phyloP scores from a whole-genome alignment of 371 early-diverging fungal genomes.

The Synchytrium microbalum region DNA sequence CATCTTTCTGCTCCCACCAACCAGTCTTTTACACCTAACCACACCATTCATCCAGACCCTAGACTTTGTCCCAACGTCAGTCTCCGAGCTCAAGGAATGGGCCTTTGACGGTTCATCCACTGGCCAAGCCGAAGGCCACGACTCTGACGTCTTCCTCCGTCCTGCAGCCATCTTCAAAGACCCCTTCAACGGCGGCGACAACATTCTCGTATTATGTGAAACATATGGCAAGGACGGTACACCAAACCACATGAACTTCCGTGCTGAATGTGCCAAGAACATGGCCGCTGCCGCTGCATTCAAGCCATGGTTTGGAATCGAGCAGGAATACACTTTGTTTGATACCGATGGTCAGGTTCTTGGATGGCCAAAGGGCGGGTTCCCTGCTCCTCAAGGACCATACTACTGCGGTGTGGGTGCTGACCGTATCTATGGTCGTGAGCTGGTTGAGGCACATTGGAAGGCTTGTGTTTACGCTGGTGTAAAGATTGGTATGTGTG shows the following conservation, averaged over 20 bases:
- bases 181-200: slow-evolving; percentile 55
- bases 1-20: too few relatives aligned
- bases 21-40: too few relatives aligned
- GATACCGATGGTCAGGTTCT: slow-evolving; percentile 34
- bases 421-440: slow-evolving; percentile 46
- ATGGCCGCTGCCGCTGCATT: slow-evolving; percentile 37
- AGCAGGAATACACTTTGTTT: slow-evolving; percentile 52
- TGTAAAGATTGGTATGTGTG: slow-evolving; percentile 31
- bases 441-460: slow-evolving; percentile 52
- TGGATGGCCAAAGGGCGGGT: slow-evolving; percentile 54
- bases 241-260: slow-evolving; percentile 50
- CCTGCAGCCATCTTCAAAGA: slow-evolving; percentile 50
- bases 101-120: slow-evolving; percentile 58
- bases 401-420: slow-evolving; percentile 56
- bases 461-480: slow-evolving; percentile 52
- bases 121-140: slow-evolving; percentile 51
- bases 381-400: slow-evolving; percentile 52
- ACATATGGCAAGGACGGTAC: slow-evolving; percentile 49
- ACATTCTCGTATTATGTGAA: slow-evolving; percentile 51
- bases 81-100: slow-evolving; percentile 49
- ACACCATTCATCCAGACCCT: too few relatives aligned
- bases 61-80: slow-evolving; percentile 29
- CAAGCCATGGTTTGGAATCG: slow-evolving; percentile 56
- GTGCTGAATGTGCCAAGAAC: slow-evolving; percentile 32
- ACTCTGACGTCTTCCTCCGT: slow-evolving; percentile 51